Conservation (phyloP, 1,284 basidiomycete species). For the Cystobasidium slooffiae region DNA sequence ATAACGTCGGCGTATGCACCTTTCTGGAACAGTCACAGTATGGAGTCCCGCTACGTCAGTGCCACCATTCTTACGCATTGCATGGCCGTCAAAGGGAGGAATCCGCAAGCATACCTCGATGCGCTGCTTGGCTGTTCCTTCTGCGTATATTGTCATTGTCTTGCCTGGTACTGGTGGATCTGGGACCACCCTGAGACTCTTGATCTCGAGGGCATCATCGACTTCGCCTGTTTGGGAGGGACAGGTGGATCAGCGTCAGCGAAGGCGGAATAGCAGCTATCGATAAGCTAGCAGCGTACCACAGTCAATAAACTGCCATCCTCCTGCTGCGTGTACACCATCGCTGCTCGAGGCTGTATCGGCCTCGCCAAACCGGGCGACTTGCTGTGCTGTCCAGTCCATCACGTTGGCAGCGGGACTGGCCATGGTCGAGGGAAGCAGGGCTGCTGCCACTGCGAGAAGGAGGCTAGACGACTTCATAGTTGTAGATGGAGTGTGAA, state of each 20-base stretch:
- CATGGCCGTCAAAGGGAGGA: constrained; percentile 23
- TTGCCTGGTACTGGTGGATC: constrained; percentile 82
- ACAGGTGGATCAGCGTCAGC: no score
- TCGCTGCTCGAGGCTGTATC: constrained; percentile 15
- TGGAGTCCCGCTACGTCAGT: neutral
- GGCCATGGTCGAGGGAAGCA: constrained; percentile 26
- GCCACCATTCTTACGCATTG: neutral
- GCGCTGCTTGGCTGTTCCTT: constrained; percentile 64
- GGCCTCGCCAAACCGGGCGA: constrained; percentile 44
- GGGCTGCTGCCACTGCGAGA: constrained; percentile 5
- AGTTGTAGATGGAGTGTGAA: neutral
- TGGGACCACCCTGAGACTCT: constrained; percentile 71
- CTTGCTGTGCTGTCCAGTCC: constrained; percentile 46
- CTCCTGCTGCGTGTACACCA: constrained; percentile 45
- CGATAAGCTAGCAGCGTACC: constrained; percentile 44
- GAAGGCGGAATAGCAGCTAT: no score
- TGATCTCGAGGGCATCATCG: constrained; percentile 59
- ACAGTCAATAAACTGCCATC: constrained; percentile 52
- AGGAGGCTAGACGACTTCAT: constrained; percentile 31
- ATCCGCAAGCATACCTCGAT: constrained; percentile 67
- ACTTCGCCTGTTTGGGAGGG: constrained; percentile 44
- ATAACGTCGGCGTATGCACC: constrained; percentile 85
- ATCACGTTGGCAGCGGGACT: constrained; percentile 25
- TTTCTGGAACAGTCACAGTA: constrained; percentile 62
- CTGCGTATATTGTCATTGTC: constrained; percentile 77